Conservation (phyloP, 1,139 yeast species). For the Saccharomyces pastorianus region DNA sequence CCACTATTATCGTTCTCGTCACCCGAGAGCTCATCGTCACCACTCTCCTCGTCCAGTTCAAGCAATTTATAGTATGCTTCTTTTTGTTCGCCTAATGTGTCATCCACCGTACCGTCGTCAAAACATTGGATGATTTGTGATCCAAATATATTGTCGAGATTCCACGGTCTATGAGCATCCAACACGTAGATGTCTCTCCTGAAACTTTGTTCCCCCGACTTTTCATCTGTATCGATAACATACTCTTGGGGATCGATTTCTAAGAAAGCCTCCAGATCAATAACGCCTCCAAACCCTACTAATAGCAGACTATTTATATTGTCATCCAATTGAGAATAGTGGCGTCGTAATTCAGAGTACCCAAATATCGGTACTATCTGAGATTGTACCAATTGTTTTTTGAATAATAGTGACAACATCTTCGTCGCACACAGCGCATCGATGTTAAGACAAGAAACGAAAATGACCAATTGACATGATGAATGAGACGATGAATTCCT, state of each 20-base stretch:
- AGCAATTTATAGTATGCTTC: constrained; percentile 48
- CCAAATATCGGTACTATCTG: constrained; percentile 95
- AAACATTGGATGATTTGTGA: constrained; percentile 72
- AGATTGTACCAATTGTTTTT: constrained; percentile 76
- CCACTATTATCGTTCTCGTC: constrained; percentile 35
- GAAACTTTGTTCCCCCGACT: constrained; percentile 22
- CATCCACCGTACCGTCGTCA: constrained; percentile 75
- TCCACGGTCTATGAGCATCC: constrained; percentile 96
- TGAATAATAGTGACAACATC: constrained; percentile 60
- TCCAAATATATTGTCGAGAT: constrained; percentile 83
- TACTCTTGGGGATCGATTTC: constrained; percentile 52
- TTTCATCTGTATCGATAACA: constrained; percentile 17
- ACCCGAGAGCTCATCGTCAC: constrained; percentile 46
- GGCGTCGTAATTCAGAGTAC: constrained; percentile 62
- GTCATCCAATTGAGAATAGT: constrained; percentile 56
- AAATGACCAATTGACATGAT: constrained; percentile 78
- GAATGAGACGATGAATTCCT: constrained; percentile 71
- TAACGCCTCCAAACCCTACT: constrained; percentile 92
- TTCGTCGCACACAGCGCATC: constrained; percentile 90
- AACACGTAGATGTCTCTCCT: constrained; percentile 61
- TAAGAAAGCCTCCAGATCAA: constrained; percentile 74
- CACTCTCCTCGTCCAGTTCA: constrained; percentile 32
- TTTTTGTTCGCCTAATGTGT: constrained; percentile 44
- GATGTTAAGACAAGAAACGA: constrained; percentile 83
- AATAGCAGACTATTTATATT: constrained; percentile 74